These are phyloP conservation scores for Phytophthora capsici DNA, from an alignment of 352 stramenopile species.

Conservation along the genomic window DNA sequence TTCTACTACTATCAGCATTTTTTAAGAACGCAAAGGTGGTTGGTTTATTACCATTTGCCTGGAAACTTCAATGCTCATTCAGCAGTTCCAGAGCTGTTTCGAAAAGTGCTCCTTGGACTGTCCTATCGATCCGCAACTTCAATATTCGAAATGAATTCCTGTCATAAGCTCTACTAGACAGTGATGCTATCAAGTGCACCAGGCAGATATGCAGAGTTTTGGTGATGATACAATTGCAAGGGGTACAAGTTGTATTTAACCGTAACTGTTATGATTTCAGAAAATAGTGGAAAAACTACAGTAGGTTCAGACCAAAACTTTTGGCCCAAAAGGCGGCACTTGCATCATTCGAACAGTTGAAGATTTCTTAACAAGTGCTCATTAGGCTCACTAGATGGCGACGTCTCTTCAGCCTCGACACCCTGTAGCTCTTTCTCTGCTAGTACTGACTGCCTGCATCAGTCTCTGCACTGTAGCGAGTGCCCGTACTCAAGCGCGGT, in stretches of 20 bases:
- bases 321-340: background rate
- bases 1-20: too few relatives aligned
- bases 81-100: too few relatives aligned
- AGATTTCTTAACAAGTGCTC: slow-evolving; percentile 10
- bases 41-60: too few relatives aligned
- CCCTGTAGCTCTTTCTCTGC: slow-evolving; percentile 22
- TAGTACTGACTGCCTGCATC: slow-evolving; percentile 11
- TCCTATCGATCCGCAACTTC: too few relatives aligned
- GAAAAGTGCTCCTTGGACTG: too few relatives aligned
- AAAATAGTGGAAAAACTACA: slow-evolving; percentile 13
- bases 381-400: background rate
- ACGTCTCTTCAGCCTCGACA: slow-evolving; percentile 2
- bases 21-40: too few relatives aligned
- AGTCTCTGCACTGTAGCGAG: background rate
- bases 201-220: too few relatives aligned
- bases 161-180: too few relatives aligned
- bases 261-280: slow-evolving; percentile 17
- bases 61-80: too few relatives aligned
- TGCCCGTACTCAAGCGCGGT: slow-evolving; percentile 42
- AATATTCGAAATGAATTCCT: too few relatives aligned
- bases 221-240: too few relatives aligned
- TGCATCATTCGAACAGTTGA: slow-evolving; percentile 20
- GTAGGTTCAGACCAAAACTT: background rate
- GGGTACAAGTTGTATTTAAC: background rate
- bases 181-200: too few relatives aligned